A percentile compares a stretch with the other conserved stretches of the same genome.
Conservation (phyloP, 2,329 filamentous ascomycete species). For the Epichloe hybrida region DNA sequence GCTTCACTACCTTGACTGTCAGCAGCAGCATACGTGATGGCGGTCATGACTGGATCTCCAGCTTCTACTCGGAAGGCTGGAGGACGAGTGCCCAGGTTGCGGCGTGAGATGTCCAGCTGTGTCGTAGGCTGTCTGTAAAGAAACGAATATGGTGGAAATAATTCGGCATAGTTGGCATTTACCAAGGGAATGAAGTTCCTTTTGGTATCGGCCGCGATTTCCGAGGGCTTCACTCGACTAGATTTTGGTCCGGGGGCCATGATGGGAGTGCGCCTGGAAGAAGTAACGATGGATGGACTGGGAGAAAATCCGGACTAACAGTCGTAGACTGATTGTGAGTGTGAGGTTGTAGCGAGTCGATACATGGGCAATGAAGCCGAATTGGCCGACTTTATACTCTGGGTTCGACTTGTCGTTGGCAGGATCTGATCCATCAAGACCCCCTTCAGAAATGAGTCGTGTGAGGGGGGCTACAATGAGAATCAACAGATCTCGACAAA, state of each 20-base stretch:
- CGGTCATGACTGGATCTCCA: conserved; percentile 46
- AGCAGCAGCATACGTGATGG: conserved; percentile 39
- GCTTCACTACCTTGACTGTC: conserved; percentile 25
- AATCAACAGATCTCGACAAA: conserved; percentile 15
- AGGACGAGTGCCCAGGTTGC: conserved; percentile 21
- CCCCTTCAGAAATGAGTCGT: conserved; percentile 6
- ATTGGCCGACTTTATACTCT: conserved; percentile 4
- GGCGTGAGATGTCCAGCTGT: conserved; percentile 29
- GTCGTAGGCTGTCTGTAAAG: conserved; percentile 38
- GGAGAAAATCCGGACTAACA: neutral
- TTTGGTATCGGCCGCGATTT: conserved; percentile 63
- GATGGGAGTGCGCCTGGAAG: neutral
- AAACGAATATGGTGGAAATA: conserved; percentile 45
- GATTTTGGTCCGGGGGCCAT: conserved; percentile 21
- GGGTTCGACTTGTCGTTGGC: neutral
- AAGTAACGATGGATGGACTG: neutral
- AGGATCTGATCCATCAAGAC: neutral
- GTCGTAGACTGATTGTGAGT: neutral
- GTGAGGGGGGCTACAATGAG: neutral
- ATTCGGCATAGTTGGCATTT: conserved; percentile 37
- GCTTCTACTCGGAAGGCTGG: conserved; percentile 37
- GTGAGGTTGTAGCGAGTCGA: conserved; percentile 3
- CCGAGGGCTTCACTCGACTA: conserved; percentile 29
- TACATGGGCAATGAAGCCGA: conserved; percentile 7
- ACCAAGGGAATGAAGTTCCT: conserved; percentile 54